Evolutionary conservation across 2,329 filamentous ascomycete genomes (phyloP).

Genomic region (Monosporascus cannonballus): DNA sequence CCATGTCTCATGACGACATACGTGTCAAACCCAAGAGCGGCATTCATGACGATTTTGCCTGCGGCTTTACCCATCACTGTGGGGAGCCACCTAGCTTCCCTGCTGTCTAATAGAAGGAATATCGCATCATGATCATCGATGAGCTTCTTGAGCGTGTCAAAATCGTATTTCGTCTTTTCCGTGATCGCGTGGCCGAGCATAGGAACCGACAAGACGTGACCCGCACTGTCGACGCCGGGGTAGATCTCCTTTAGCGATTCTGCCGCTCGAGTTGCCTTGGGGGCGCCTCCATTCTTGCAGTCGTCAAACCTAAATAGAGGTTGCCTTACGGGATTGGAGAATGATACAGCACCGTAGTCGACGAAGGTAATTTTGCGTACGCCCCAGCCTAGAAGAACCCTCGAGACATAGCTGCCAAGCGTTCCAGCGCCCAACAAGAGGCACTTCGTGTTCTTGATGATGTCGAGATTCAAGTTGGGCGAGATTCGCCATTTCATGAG

Average conservation of each 20-base stretch:
- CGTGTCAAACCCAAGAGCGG: constrained; percentile 91
- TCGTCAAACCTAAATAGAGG: constrained; percentile 88
- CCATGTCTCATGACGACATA: constrained; percentile 98
- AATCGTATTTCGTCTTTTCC: constrained; percentile 69
- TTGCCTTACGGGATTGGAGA: constrained; percentile 93
- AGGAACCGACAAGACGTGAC: constrained; percentile 78
- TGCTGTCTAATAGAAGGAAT: constrained; percentile 94
- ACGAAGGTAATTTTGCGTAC: constrained; percentile 93
- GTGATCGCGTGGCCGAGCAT: constrained; percentile 90
- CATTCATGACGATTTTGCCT: constrained; percentile 94
- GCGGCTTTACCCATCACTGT: constrained; percentile 92
- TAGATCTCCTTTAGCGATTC: constrained; percentile 80
- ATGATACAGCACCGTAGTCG: constrained; percentile 88
- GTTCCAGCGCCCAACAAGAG: constrained; percentile 89
- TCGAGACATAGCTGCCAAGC: constrained; percentile 85
- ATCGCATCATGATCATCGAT: constrained; percentile 84
- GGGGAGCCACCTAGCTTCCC: constrained; percentile 91
- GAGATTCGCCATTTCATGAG: constrained; percentile 98
- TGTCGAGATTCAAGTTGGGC: constrained; percentile 78
- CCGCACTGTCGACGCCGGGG: constrained; percentile 76
- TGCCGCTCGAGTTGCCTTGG: constrained; percentile 77
- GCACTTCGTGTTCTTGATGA: constrained; percentile 84
- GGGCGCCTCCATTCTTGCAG: constrained; percentile 75
- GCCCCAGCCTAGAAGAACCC: constrained; percentile 92
- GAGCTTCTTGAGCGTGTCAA: constrained; percentile 65